Conservation (phyloP, 352 stramenopile genomes). For the Ophiocytium majus region DNA sequence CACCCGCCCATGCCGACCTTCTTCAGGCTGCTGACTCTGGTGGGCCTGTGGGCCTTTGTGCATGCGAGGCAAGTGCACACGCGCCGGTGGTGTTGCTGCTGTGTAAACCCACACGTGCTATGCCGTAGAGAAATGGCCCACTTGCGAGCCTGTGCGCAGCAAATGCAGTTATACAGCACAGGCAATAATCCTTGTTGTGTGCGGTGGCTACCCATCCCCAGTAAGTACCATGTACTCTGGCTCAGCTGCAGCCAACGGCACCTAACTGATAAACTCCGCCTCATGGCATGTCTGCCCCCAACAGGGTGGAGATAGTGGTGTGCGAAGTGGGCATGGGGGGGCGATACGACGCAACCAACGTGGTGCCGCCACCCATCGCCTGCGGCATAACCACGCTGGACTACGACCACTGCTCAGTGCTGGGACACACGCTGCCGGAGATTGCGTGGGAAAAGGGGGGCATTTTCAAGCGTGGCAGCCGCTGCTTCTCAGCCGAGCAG, state of each 20-base stretch:
- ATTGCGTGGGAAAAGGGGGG: conserved; percentile 78
- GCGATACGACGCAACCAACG: conserved; percentile 82
- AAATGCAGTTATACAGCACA: too few relatives aligned
- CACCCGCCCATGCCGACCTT: conserved; percentile 34
- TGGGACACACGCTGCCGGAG: conserved; percentile 73
- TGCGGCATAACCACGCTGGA: conserved; percentile 81
- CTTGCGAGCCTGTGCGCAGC: too few relatives aligned
- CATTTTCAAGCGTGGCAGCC: conserved; percentile 78
- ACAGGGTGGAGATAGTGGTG: conserved; percentile 75
- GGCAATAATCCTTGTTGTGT: too few relatives aligned
- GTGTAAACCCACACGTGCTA: too few relatives aligned
- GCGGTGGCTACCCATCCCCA: too few relatives aligned
- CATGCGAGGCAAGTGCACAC: conserved; percentile 59
- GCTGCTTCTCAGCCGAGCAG: conserved; percentile 73
- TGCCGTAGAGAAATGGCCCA: too few relatives aligned
- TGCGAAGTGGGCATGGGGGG: conserved; percentile 83
- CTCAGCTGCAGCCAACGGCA: neutral
- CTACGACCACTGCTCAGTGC: conserved; percentile 76
- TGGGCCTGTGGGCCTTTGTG: conserved; percentile 59
- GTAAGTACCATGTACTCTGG: neutral
- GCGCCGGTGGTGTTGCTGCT: too few relatives aligned
- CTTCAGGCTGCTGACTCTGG: conserved; percentile 47
- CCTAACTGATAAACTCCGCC: neutral
- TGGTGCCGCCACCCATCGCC: conserved; percentile 71
- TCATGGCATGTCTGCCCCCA: neutral